Evolutionary conservation across 2,329 filamentous ascomycete species (phyloP), one percentile per base, ranked within the genome.

Genomic region (Calonectria pseudoreteaudii): DNA sequence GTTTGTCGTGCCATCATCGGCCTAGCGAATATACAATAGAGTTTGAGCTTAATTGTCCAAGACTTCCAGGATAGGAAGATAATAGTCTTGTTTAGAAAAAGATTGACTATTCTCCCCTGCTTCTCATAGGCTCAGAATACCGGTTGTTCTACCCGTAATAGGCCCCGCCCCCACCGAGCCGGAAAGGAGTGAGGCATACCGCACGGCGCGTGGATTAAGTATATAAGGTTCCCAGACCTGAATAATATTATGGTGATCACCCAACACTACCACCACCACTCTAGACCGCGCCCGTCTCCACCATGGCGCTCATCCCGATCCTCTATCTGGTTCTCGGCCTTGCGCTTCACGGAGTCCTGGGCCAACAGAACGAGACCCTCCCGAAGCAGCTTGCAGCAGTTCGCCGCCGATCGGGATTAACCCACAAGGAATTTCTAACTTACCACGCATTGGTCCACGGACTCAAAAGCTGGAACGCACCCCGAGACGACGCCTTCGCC

Each of bases 331-430:
- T 60, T 26, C 34, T 60, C 34, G 56, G 56, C n/a, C 56, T 60
- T 26, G 56, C 56, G 6, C 56, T 60, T 8, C 56, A 60, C 23
- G 56, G 56, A 38, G 56, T 11, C 30, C 7, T 60, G n/a, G 56
- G 34, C 13, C 31, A 38, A 16, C 14, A 65, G 18, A 65, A 81
- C 77, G 23, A 71, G 75, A 31, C 76, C 28, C 30, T 64, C n/a
- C 67, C 67, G 10, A 69, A 69, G n/a, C 67, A 69, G 23, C 28
- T 69, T 18, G 67, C 30, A n/a, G 44, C 44, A 2, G 56, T 69
- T 13, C 67, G 67, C 2, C 67, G 67, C 38, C 67, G 67, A 10
- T 41, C 67, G 11, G 67, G 67, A 6, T 64, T 69, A 14, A 69
- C 67, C 31, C 67, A 69, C 44, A 62, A 69, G 31, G 67, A 69